Conservation (phyloP, 768 basidiomycete genomes). For the Russula virescens region DNA sequence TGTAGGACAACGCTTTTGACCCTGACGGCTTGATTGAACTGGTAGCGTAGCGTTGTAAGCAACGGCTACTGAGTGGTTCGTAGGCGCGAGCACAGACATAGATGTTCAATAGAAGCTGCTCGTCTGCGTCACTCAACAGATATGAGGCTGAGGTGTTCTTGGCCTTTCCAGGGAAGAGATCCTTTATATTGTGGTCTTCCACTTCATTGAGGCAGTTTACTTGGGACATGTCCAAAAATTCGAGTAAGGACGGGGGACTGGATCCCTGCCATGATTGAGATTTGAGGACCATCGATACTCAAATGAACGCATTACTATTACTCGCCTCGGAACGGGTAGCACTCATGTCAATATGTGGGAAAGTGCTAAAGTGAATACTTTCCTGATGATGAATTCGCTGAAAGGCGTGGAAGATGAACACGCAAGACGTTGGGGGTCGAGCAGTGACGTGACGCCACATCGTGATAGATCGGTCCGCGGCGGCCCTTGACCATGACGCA, state of each 20-base stretch:
- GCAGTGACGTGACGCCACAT: too few relatives aligned
- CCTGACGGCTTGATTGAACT: slow-evolving; percentile 69
- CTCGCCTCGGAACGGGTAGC: slow-evolving; percentile 14
- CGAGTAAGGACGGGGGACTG: slow-evolving; percentile 12
- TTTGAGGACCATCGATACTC: not conserved
- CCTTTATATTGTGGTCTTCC: slow-evolving; percentile 43
- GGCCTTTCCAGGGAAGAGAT: slow-evolving; percentile 41
- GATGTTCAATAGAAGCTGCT: slow-evolving; percentile 63
- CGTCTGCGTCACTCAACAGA: slow-evolving; percentile 66
- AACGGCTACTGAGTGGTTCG: not conserved
- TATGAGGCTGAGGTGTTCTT: slow-evolving; percentile 42
- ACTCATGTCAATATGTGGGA: slow-evolving; percentile 7
- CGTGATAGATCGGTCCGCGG: too few relatives aligned
- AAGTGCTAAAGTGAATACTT: not conserved
- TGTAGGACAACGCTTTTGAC: slow-evolving; percentile 54
- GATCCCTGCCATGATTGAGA: slow-evolving; percentile 3
- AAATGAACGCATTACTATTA: not conserved
- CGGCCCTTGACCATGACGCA: too few relatives aligned
- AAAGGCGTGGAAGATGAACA: not conserved
- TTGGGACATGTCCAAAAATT: slow-evolving; percentile 35
- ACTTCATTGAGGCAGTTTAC: slow-evolving; percentile 68
- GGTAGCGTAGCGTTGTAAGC: slow-evolving; percentile 3
- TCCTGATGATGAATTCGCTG: not conserved
- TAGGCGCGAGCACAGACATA: slow-evolving; percentile 40
- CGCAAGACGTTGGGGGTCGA: too few relatives aligned